Evolutionary conservation across 2,329 filamentous ascomycete species (phyloP), one percentile per base, ranked within the genome.

Genomic region (Apiospora koreana): DNA sequence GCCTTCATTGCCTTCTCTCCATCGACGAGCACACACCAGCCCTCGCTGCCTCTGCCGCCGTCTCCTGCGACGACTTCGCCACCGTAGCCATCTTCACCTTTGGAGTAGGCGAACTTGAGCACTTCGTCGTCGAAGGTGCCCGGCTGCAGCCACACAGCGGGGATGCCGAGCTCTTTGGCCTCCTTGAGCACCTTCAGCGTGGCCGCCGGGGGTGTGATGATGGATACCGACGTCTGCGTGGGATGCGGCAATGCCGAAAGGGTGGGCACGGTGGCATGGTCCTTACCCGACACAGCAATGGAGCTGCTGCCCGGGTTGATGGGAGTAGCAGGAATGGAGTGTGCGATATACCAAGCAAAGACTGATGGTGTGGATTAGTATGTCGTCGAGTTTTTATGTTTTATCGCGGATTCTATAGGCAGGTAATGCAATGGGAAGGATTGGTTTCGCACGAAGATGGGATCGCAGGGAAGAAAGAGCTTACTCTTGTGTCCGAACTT

Each of bases 401-500:
- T 28, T 35, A 35, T 21, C 18, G 28, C 10, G 28, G 28, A 35
- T 38, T 16, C 6, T 54, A 62, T 12, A n/a, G n/a, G n/a, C n/a
- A n/a, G n/a, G n/a, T n/a, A n/a, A n/a, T n/a, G n/a, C n/a, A n/a
- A n/a, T n/a, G n/a, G n/a, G n/a, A n/a, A n/a, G n/a, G n/a, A n/a
- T n/a, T n/a, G n/a, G n/a, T n/a, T n/a, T n/a, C n/a, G n/a, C n/a
- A n/a, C n/a, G n/a, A n/a, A n/a, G n/a, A n/a, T n/a, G n/a, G n/a
- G 31, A n/a, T n/a, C 31, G 4, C 3, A n/a, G 7, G 54, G 9
- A n/a, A 23, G 18, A 31, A n/a, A 62, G 31, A 38, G 77, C 84
- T 70, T 81, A 95, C 94, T 91, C 85, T 94, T 95, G 81, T 97
- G 92, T 31, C 96, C 95, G 78, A 93, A 98, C 81, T 97, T 98